Conservation (phyloP, 495 filamentous ascomycete genomes). For the Chaetomidium leptoderma region DNA sequence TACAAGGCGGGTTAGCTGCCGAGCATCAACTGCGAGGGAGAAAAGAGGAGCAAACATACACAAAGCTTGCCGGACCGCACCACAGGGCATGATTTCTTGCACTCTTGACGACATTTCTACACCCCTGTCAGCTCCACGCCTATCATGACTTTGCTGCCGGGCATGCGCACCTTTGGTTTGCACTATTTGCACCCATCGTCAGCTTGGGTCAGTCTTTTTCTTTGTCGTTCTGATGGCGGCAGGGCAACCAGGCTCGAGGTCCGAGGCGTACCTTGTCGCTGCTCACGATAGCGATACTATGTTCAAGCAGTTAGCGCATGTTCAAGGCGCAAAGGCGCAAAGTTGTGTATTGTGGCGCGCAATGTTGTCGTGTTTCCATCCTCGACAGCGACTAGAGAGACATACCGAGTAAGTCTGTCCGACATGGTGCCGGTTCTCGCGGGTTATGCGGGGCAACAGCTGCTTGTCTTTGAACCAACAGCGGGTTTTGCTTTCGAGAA, state of each 20-base stretch:
- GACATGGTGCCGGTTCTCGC: constrained; percentile 26
- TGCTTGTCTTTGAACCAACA: neutral
- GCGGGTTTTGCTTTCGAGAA: neutral
- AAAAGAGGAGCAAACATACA: constrained; percentile 13
- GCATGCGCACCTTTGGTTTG: constrained; percentile 78
- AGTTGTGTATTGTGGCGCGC: neutral
- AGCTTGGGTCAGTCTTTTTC: constrained; percentile 12
- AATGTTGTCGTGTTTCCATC: constrained; percentile 2
- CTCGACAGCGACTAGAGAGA: neutral
- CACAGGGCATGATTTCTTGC: constrained; percentile 97
- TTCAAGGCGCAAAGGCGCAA: neutral
- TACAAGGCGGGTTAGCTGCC: constrained; percentile 6
- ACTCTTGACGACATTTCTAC: constrained; percentile 73
- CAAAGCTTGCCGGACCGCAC: constrained; percentile 96
- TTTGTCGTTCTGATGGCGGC: constrained; percentile 2
- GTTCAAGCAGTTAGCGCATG: constrained; percentile 12
- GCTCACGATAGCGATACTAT: constrained; percentile 95
- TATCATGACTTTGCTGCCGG: too few species aligned
- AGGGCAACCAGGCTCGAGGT: neutral
- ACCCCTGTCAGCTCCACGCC: constrained; percentile 13
- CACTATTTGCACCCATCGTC: constrained; percentile 53
- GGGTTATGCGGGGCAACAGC: constrained; percentile 6
- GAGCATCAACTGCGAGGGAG: neutral
- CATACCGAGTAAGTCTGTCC: constrained; percentile 40
- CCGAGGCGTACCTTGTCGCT: constrained; percentile 76